Base-by-base conservation (phyloP, 192 early-diverging fungal genomes). In the Gryganskiella cystojenkinii region DNA sequence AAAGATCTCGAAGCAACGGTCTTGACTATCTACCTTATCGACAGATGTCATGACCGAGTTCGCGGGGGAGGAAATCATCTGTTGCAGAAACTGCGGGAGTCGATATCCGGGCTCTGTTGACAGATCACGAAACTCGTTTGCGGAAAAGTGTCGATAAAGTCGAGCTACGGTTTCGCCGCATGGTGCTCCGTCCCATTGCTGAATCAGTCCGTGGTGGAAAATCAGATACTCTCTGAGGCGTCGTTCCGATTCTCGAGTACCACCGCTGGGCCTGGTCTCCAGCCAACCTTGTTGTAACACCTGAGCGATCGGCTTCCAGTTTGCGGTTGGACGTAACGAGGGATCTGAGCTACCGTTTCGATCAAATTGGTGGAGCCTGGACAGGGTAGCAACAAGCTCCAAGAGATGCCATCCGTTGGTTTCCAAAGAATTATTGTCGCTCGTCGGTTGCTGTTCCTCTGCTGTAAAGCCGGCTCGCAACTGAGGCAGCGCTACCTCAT, bases 1-100 rank as follows among this genome's bases (percentile, higher is more conserved):
- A 35, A 59, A 78, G 3, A 78, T 60, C 55, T 78, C 74, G 34
- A 64, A 78, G 27, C 61, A 54, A 44, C 74, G 45, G 34, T 78
- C 74, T 3, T 63, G 50, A 17, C 17, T 27, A 1, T 64, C 61
- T 33, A 78, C 40, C 9, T 31, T 64, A 46, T 50, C 33, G 15
- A 58, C 61, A 4, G 35, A 60, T 51, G 17, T 62, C 57, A 13
- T 37, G 43, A 20, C 30, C 27, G 14, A 56, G 27, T n/a, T 44
- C 60, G 0, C 42, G 14, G 17, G 27, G 30, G 2, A 51, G 4
- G 43, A 45, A 15, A 69, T 62, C 74, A 78, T 64, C 40, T 19
- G 45, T 30, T 67, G 62, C 31, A 78, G 49, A 51, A 78, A 78
- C 15, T 78, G 66, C 19, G 74, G 74, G 20, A 78, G 43, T 1